phyloP scores from a whole-genome alignment of 2,329 filamentous ascomycete genomes.

The Clarireedia monteithiana region DNA sequence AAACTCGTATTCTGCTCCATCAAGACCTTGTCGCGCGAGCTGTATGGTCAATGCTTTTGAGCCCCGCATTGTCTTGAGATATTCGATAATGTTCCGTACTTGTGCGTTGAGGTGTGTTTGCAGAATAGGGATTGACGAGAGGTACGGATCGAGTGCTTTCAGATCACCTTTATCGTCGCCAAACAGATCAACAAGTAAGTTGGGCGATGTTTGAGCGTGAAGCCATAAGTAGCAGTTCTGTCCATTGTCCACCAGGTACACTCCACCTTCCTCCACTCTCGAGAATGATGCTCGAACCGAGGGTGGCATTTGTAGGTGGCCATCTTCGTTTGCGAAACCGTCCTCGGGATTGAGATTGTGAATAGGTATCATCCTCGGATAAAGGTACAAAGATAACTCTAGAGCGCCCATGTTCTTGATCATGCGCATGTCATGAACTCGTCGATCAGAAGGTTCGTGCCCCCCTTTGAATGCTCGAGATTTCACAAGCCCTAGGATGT shows the following conservation, averaged over 20 bases:
- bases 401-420: slow-evolving; percentile 78
- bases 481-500: slow-evolving; percentile 83
- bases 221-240: slow-evolving; percentile 90
- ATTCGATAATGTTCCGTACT: slow-evolving; percentile 87
- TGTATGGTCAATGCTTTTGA: slow-evolving; percentile 86
- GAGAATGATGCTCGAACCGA: slow-evolving; percentile 76
- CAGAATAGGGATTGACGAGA: slow-evolving; percentile 70
- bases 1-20: slow-evolving; percentile 96
- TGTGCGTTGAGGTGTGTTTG: slow-evolving; percentile 92
- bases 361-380: slow-evolving; percentile 85
- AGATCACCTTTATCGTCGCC: slow-evolving; percentile 66
- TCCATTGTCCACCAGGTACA: slow-evolving; percentile 91
- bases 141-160: slow-evolving; percentile 73
- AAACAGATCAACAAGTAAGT: slow-evolving; percentile 84
- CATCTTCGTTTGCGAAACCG: slow-evolving; percentile 79
- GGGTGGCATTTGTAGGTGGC: slow-evolving; percentile 78
- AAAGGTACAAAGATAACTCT: slow-evolving; percentile 86
- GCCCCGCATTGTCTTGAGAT: slow-evolving; percentile 70
- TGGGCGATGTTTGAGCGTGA: slow-evolving; percentile 85
- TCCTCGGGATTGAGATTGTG: slow-evolving; percentile 84
- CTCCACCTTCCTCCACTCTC: slow-evolving; percentile 84
- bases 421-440: slow-evolving; percentile 86
- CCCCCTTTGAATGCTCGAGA: slow-evolving; percentile 90
- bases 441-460: slow-evolving; percentile 80
- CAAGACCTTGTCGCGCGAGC: slow-evolving; percentile 82